Conservation (phyloP, 2,329 filamentous ascomycete species). For the Coniochaeta hoffmannii region DNA sequence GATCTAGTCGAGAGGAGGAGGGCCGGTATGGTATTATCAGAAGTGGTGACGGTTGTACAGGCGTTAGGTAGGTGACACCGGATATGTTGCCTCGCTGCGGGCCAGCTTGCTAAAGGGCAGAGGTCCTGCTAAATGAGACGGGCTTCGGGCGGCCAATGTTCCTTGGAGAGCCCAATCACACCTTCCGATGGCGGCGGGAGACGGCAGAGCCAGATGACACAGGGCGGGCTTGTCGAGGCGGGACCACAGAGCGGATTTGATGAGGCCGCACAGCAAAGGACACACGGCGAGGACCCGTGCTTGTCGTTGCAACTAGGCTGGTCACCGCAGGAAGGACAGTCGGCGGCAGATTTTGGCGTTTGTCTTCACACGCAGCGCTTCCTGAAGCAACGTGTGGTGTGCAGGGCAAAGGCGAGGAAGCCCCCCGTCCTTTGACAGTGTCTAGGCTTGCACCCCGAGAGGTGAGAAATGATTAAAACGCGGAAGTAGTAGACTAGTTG, state of each 20-base stretch:
- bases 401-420: neutral
- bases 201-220: conserved; percentile 9
- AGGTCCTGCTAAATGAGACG: neutral
- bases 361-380: neutral
- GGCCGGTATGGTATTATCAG: neutral
- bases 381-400: neutral
- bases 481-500: neutral
- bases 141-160: neutral
- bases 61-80: neutral
- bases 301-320: neutral
- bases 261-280: neutral
- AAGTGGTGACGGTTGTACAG: neutral
- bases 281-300: neutral
- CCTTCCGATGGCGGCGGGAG: conserved; percentile 9
- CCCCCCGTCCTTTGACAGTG: neutral
- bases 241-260: neutral
- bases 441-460: neutral
- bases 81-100: neutral
- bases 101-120: neutral
- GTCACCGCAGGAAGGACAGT: conserved; percentile 3
- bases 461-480: conserved; percentile 1
- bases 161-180: neutral
- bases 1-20: neutral
- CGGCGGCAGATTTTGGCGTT: neutral
- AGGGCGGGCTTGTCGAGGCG: conserved; percentile 5